Evolutionary conservation across 768 basidiomycete genomes (phyloP).

Genomic region (button mushroom (Agaricus bisporus)): DNA sequence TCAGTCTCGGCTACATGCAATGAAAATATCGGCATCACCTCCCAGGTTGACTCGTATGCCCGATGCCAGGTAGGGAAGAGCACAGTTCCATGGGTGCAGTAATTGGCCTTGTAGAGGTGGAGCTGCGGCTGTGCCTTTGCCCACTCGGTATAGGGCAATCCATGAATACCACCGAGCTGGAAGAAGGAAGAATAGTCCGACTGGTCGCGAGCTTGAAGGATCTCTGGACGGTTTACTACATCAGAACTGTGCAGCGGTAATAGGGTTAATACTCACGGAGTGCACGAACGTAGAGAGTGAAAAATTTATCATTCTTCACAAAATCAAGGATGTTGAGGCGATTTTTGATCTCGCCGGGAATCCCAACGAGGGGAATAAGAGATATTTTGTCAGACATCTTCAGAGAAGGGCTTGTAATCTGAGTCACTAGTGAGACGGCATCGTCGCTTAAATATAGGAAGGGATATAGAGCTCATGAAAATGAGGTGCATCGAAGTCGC

Average conservation of each 20-base stretch:
- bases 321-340: conserved; percentile 38
- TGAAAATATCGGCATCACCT: conserved; percentile 22
- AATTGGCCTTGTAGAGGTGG: conserved; percentile 29
- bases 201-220: conserved; percentile 25
- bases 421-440: background rate
- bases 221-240: conserved; percentile 14
- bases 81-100: conserved; percentile 46
- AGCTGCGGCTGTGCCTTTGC: conserved; percentile 22
- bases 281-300: conserved; percentile 46
- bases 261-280: conserved; percentile 28
- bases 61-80: conserved; percentile 55
- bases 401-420: background rate
- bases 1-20: background rate
- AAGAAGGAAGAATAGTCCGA: conserved; percentile 30
- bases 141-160: conserved; percentile 40
- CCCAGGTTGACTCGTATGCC: conserved; percentile 42
- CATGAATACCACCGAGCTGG: conserved; percentile 45
- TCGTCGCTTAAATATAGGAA: background rate
- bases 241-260: background rate
- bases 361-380: background rate
- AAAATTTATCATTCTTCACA: conserved; percentile 35
- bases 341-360: conserved; percentile 13
- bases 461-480: no score
- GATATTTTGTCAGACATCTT: background rate
- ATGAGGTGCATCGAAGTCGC: no score